Conservation (phyloP, 1,284 basidiomycete species). For the Marasmius sp. region DNA sequence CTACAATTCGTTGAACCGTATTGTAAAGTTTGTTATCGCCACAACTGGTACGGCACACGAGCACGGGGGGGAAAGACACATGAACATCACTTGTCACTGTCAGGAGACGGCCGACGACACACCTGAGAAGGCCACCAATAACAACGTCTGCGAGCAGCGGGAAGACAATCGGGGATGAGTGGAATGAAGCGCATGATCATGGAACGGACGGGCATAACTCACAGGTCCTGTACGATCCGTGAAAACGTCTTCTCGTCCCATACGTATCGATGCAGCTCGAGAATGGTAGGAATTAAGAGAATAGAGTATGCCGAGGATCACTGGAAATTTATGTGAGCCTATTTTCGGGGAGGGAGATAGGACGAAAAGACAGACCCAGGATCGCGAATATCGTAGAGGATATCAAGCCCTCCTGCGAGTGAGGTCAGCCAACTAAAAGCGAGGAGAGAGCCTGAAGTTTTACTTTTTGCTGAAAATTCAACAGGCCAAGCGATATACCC, state of each 20-base stretch:
- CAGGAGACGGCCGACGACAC: background rate
- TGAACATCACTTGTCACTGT: too few relatives aligned
- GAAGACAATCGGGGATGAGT: background rate
- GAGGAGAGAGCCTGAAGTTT: background rate
- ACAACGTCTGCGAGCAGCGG: background rate
- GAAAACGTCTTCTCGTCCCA: background rate
- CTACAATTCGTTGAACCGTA: background rate
- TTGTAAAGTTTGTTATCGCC: background rate
- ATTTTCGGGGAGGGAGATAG: background rate
- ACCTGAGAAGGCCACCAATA: background rate
- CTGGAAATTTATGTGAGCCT: background rate
- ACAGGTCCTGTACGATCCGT: background rate
- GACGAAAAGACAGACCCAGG: background rate
- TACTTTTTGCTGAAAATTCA: slow-evolving; percentile 6
- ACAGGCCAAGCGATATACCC: slow-evolving; percentile 4
- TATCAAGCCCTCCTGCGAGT: background rate
- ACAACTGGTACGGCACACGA: background rate
- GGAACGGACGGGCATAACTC: background rate
- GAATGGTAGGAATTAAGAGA: background rate
- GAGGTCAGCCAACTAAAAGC: background rate
- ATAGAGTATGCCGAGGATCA: background rate
- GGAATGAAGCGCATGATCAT: background rate
- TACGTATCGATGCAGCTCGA: background rate
- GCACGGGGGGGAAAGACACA: background rate
- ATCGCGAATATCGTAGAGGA: background rate